Evolutionary conservation across 202 grass and related monocot species (phyloP), one percentile per base, ranked within the genome.

Genomic region (Schoenoplectus tabernaemontani): DNA sequence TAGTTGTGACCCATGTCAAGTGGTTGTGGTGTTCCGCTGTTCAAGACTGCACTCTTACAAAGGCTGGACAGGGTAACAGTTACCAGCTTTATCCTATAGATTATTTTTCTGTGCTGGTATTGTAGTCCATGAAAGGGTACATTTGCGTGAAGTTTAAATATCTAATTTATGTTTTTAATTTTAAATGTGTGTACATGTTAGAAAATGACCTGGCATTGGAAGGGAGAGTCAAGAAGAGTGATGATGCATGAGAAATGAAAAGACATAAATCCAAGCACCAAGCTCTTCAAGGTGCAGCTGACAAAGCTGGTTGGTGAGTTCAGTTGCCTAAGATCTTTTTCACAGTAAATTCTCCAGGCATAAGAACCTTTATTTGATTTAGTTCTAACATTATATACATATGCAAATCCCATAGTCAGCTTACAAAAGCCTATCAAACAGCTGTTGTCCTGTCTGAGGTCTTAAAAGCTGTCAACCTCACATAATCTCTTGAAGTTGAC

Each of bases 221-320:
- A 81, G 96, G 91, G 81, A 86, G 91, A 85, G 96, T 95, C 36
- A 86, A 98, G 83, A 86, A 90, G 83, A 98, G 91, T n/a, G n/a
- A n/a, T 43, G 96, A 98, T 76, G 88, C 91, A 0, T 51, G 90
- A 16, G 96, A 98, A 81, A 98, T 98, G 96, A 92, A 83, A 98
- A 87, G 79, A 95, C 89, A 75, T 98, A 95, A 76, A 98, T 98
- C n/a, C n/a, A n/a, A n/a, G n/a, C n/a, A n/a, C 64, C 96, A 95
- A 70, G 96, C 91, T 22, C 91, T 95, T 54, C 89, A 98, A 72
- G 91, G 89, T 58, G 88, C 78, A 0, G 89, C 90, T 22, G 91
- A 95, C 80, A 98, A 95, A 86, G 85, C 96, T 48, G 96, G 95
- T 85, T 90, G 96, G 96, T 98, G 15, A 76, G 89, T 9, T 36